Evolutionary conservation across 768 basidiomycete genomes (phyloP).

Genomic region (Tubosaeta sp.): DNA sequence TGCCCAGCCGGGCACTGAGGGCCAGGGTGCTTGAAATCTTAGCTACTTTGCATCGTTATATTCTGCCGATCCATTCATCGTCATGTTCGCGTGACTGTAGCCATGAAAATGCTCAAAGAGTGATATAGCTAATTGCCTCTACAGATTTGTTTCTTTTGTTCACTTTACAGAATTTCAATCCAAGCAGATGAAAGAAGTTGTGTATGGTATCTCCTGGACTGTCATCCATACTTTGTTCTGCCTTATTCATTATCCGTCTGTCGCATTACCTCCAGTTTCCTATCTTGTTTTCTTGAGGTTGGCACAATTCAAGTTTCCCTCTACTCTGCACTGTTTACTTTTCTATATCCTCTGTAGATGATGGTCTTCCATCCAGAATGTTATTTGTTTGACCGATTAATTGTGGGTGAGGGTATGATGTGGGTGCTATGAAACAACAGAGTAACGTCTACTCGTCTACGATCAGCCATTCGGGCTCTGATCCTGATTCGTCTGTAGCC

Average conservation of each 20-base stretch:
- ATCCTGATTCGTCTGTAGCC: slow-evolving; percentile 63
- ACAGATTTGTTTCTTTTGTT: slow-evolving; percentile 21
- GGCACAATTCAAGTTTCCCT: slow-evolving; percentile 21
- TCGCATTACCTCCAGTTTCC: slow-evolving; percentile 13
- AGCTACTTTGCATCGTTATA: slow-evolving; percentile 24
- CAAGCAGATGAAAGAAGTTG: slow-evolving; percentile 31
- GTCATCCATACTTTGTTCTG: slow-evolving; percentile 28
- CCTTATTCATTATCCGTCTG: slow-evolving; percentile 20
- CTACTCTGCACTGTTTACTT: slow-evolving; percentile 15
- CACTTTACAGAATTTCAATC: slow-evolving; percentile 29
- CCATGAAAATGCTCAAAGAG: slow-evolving; percentile 23
- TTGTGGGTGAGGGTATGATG: slow-evolving; percentile 20
- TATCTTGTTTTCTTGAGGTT: slow-evolving; percentile 24
- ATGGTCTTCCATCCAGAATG: slow-evolving; percentile 27
- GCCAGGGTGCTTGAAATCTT: slow-evolving; percentile 36
- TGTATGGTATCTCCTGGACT: slow-evolving; percentile 32
- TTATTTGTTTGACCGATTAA: slow-evolving; percentile 11
- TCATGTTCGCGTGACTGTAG: slow-evolving; percentile 32
- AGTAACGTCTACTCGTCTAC: slow-evolving; percentile 42
- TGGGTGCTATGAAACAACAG: slow-evolving; percentile 12
- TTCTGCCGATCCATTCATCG: slow-evolving; percentile 21
- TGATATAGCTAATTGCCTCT: slow-evolving; percentile 17
- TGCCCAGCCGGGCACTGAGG: slow-evolving; percentile 54
- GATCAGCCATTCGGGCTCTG: slow-evolving; percentile 91
- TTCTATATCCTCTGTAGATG: slow-evolving; percentile 30